Percentiles rank a stretch among this genome's conserved stretches.
Evolutionary conservation across 805 yeast genomes (phyloP).

Genomic region (Nakazawaea wickerhamii): DNA sequence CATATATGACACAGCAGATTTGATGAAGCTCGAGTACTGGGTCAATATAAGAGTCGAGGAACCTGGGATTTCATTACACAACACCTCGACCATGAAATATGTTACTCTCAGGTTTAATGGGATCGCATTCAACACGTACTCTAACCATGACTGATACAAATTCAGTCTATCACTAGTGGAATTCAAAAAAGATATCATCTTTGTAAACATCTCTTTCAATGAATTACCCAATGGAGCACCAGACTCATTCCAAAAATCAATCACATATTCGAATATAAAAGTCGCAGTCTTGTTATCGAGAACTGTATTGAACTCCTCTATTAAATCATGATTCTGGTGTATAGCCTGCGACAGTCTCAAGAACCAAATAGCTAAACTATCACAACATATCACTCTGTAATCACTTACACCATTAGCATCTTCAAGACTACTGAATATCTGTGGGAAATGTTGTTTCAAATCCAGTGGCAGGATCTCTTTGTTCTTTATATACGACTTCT

Average conservation of each 20-base stretch:
- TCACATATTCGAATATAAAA: slow-evolving; percentile 43
- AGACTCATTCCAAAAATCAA: slow-evolving; percentile 68
- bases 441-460: slow-evolving; percentile 18
- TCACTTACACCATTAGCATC: slow-evolving; percentile 29
- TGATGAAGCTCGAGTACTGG: slow-evolving; percentile 40
- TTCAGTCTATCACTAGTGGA: slow-evolving; percentile 19
- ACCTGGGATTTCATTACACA: slow-evolving; percentile 44
- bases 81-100: slow-evolving; percentile 53
- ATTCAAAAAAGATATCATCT: slow-evolving; percentile 39
- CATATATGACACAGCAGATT: slow-evolving; percentile 43
- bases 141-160: slow-evolving; percentile 41
- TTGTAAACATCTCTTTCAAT: slow-evolving; percentile 52
- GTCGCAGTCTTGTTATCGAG: slow-evolving; percentile 21
- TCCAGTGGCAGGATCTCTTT: slow-evolving; percentile 11
- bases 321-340: not conserved
- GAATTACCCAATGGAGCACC: slow-evolving; percentile 71
- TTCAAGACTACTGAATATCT: slow-evolving; percentile 27
- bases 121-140: slow-evolving; percentile 31
- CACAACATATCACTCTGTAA: slow-evolving; percentile 43
- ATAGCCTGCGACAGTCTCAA: slow-evolving; percentile 44
- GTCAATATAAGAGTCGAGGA: slow-evolving; percentile 31
- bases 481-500: slow-evolving; percentile 17
- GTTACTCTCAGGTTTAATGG: slow-evolving; percentile 52
- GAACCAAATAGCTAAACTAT: slow-evolving; percentile 61
- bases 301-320: slow-evolving; percentile 4